Evolutionary conservation across 148 eudicot species (phyloP), one percentile per base, ranked within the genome.

Genomic region (Arctostaphylos glauca): DNA sequence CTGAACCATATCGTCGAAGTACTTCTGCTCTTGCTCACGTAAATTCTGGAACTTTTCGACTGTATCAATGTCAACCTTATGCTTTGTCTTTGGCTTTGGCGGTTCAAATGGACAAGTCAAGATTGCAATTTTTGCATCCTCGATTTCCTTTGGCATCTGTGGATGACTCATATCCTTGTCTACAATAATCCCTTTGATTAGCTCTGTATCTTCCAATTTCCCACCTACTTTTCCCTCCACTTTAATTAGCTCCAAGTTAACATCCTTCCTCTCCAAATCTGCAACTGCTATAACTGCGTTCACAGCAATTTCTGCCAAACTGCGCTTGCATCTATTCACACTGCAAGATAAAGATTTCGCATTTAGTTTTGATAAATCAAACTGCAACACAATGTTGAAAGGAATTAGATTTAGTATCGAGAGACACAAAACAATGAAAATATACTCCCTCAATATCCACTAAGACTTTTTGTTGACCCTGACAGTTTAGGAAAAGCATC

Each of bases 131-230:
- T 91, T 90, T 38, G 99, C 98, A 89, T 96, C 93, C 82, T 88
- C 84, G 70, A 96, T 93, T 81, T 89, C 84, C 90, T 96, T 96
- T 25, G 99, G 99, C 99, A 96, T 93, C 88, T 96, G 99, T 21
- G 99, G 99, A 80, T 96, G 99, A 89, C 99, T 96, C 99, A 96
- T 96, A 87, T 96, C 98, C 83, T 96, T 96, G 90, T 96, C 98
- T 44, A 96, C 99, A 74, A 96, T 80, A 62, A 96, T 94, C 67
- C 99, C 99, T 85, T 96, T 92, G n/a, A 96, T 93, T 67, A 96
- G 90, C 78, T 96, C 99, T 7, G 99, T 96, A 77, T 96, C 99
- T 89, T 96, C 99, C 82, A 96, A 88, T 86, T 92, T 94, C 54
- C 99, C 99, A 75, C 99, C 99, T 2, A 96, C 99, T 87, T 96